Evolutionary conservation across 805 yeast species (phyloP), one percentile per base, ranked within the genome.

Genomic region (Schwanniomyces yamadae): DNA sequence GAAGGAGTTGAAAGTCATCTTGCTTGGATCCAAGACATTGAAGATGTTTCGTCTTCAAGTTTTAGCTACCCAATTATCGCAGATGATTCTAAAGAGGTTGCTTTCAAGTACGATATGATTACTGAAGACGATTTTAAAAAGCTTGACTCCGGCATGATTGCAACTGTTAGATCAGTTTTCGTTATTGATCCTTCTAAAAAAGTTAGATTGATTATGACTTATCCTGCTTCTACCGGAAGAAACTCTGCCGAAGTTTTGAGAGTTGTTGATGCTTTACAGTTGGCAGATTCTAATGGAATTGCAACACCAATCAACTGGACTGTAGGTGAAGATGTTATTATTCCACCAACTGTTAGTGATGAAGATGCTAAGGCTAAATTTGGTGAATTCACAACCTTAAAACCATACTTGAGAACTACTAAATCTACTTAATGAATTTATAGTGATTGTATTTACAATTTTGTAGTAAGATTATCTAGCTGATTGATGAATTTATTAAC

Each of bases 261-360:
- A 60, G 83, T 77, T 29, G 68, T 82, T 46, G 88, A 82, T 57
- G 79, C 87, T 15, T 69, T 82, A 51, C 87, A 82, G 59, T 68
- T 74, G 40, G 73, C 81, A 42, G 88, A 81, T 53, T 63, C 68
- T 49, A 61, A 75, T 62, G 76, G 80, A 44, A 62, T 81, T 42
- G 80, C 82, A 36, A 82, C 88, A 18, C 88, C 89, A 37, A 75
- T 77, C 39, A 77, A 82, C 66, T 82, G 88, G 89, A 74, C 75
- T 44, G 78, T 75, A 27, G 88, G 87, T 43, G 78, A 80, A 42
- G 87, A 82, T 59, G 87, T 82, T 30, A 80, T 82, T 46, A 78
- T 82, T 41, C 85, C 82, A 36, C 86, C 87, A 34, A 65, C 75
- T 23, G 78, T 80, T 21, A 64, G 77, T 12, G 75, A 80, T 50